A percentile compares a stretch with the other conserved stretches of the same genome.
Conservation (phyloP, 352 stramenopile species). For the Phytophthora syringae region DNA sequence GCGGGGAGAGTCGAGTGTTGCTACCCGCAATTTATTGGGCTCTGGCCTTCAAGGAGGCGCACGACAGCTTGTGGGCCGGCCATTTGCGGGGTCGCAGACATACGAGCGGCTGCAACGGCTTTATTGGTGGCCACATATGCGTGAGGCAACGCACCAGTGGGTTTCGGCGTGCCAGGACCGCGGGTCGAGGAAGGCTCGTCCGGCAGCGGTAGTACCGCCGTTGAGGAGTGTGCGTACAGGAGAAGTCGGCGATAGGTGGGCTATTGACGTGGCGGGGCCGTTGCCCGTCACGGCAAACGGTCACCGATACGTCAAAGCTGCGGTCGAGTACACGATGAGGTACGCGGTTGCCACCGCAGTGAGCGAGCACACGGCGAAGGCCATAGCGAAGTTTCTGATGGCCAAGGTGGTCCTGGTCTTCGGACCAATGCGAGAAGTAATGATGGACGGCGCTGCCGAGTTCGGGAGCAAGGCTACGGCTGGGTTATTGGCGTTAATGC, state of each 20-base stretch:
- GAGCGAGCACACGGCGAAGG: neutral
- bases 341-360: constrained; percentile 1
- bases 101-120: too few species aligned
- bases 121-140: too few species aligned
- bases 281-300: constrained; percentile 7
- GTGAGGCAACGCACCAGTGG: too few species aligned
- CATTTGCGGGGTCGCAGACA: too few species aligned
- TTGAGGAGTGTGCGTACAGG: neutral
- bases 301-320: constrained; percentile 9
- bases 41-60: too few species aligned
- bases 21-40: too few species aligned
- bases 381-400: neutral
- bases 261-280: neutral
- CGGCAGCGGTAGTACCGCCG: neutral
- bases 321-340: neutral
- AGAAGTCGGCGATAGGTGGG: neutral
- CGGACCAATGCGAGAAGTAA: neutral
- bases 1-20: too few species aligned
- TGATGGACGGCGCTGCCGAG: neutral
- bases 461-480: neutral
- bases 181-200: too few species aligned
- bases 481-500: neutral
- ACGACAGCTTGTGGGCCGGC: too few species aligned
- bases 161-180: too few species aligned
- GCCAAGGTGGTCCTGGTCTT: neutral